Evolutionary conservation across 73 alveolate species (phyloP), one percentile per base, ranked within the genome.

Genomic region (Stentor coeruleus): DNA sequence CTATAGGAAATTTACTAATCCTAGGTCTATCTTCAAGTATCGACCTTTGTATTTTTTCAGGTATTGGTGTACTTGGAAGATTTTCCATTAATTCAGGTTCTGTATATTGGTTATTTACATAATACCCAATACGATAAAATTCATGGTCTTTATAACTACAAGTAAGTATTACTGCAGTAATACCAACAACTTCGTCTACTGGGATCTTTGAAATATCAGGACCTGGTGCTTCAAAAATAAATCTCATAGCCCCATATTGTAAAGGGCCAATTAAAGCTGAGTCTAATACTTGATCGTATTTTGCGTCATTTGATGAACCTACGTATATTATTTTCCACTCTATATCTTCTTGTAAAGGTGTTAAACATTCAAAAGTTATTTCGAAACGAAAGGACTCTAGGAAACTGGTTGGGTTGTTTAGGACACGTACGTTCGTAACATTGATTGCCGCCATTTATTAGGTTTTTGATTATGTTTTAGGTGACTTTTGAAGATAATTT

Each of bases 101-200:
- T 42, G 92, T 97, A 84, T 97, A 97, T 87, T 76, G 59, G 88
- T 95, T 95, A 92, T 97, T 95, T 85, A 95, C 98, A 87, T 97
- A 97, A 92, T 97, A 97, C 49, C 99, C 99, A 35, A 93, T 96
- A 85, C 99, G 88, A 91, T 93, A 97, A 93, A 97, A 97, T 82
- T 97, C 99, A 74, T 94, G 91, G 59, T 89, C 82, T 60, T 88
- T 90, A 89, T 95, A 97, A 74, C 98, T 89, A 85, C 98, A 90
- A 35, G 99, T 92, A 72, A 97, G 88, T n/a, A 97, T 82, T 77
- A 97, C 81, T 82, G 98, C 99, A 42, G 99, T 95, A 39, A 97
- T 96, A 33, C 99, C 99, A 26, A 97, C 93, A 42, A 95, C 59
- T 58, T 93, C 96, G 40, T 90, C 85, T 74, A 91, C 83, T 3